Base-by-base conservation (phyloP, 805 yeast genomes). In the Henningerozyma blattae region DNA sequence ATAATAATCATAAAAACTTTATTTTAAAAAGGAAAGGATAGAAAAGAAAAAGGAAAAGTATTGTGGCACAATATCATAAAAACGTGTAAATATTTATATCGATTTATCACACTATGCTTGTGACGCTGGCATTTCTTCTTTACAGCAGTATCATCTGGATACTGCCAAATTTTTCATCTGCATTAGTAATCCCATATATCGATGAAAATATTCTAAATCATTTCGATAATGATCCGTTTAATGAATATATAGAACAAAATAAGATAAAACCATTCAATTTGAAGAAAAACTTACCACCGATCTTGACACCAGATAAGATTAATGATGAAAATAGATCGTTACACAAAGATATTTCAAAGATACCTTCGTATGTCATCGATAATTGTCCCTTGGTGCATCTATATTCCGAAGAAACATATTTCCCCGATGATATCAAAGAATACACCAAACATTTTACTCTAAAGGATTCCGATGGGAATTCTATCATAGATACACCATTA, bases 391-490 rank as follows among this genome's bases (percentile, higher is more conserved):
- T 77, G 34, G 87, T 89, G 3, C 83, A 84, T 50, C 62, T 89
- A 9, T 87, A 89, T 59, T 76, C 93, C 1, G 98, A 89, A 50
- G 98, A 89, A 47, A 58, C 64, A 34, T 89, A 87, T 50, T 62
- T 80, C 44, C 98, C 98, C 0, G 84, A 84, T 46, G 93, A 85
- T 48, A 67, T 86, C 27, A 68, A 64, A 19, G 71, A 79, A 15
- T 89, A 58, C 52, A 86, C 83, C 5, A 58, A 60, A 5, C 71
- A 83, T 50, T 81, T 84, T 58, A 70, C 68, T 42, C 66, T 79
- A 15, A 67, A 67, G 15, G 69, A 66, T 43, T 51, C 45, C 7
- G 66, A 72, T 45, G 80, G 78, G 0, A 27, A 33, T 4, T 27
- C 16, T 9, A 46, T 51, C 3, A 43, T 65, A 2, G 25, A 46